These are phyloP conservation scores for Podospora didyma DNA, from an alignment of 495 filamentous ascomycete genomes.

Conservation along the genomic window DNA sequence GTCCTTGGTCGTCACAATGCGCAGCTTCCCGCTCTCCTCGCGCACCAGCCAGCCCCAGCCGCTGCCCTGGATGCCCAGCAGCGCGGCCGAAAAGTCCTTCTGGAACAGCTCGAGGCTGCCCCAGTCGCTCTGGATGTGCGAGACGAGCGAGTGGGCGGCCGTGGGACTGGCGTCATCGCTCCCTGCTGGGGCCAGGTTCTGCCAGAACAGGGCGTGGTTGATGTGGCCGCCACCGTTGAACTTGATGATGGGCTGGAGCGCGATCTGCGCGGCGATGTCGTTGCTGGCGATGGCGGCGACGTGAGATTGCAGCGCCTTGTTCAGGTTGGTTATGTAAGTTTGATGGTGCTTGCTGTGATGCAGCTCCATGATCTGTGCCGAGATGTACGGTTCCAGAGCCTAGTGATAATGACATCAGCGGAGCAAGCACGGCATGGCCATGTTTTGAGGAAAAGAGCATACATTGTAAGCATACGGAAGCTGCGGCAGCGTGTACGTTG, in stretches of 20 bases:
- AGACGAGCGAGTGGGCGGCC: constrained; percentile 54
- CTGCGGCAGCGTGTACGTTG: constrained; percentile 34
- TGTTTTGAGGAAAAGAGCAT: no score
- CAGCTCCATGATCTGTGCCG: constrained; percentile 91
- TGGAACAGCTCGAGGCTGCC: constrained; percentile 71
- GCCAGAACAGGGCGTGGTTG: constrained; percentile 92
- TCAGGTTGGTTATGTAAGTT: constrained; percentile 69
- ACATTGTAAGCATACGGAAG: constrained; percentile 47
- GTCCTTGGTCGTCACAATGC: constrained; percentile 79
- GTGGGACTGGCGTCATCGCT: constrained; percentile 60
- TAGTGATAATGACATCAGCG: constrained; percentile 6
- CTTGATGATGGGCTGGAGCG: constrained; percentile 74
- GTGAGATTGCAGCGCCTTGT: constrained; percentile 54
- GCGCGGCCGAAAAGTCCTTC: constrained; percentile 69
- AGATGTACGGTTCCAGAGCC: constrained; percentile 87
- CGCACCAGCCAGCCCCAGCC: constrained; percentile 92
- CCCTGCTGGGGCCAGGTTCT: constrained; percentile 75
- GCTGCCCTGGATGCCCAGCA: constrained; percentile 50
- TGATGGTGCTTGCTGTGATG: constrained; percentile 72
- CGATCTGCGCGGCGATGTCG: constrained; percentile 58
- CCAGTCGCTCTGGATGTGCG: constrained; percentile 59
- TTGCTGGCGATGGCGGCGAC: constrained; percentile 45
- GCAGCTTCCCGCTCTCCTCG: constrained; percentile 69
- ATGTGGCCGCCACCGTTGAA: constrained; percentile 92
- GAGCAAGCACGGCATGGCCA: no score